Evolutionary conservation across 768 basidiomycete genomes (phyloP), one percentile per base, ranked within the genome.

Genomic region (Astraeus odoratus): DNA sequence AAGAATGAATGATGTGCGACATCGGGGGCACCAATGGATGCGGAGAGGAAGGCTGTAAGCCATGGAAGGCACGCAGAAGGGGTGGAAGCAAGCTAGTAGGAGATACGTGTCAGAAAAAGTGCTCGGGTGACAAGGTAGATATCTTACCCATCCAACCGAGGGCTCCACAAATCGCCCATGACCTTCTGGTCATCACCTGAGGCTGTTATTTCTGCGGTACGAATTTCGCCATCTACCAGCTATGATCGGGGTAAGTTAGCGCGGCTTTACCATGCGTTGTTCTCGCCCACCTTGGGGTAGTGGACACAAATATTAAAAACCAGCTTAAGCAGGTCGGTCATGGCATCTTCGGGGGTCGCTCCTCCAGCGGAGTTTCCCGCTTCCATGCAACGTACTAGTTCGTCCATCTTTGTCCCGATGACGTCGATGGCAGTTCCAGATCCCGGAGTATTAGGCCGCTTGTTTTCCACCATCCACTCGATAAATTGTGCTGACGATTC

Each of bases 321-420:
- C 38, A 92, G 72, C 58, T 97, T 97, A 45, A 97, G 73, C 20
- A 92, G 59, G 61, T 97, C 93, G 3, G 77, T 74, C 68, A 86
- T 74, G 2, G 92, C 89, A 44, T 89, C 86, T 52, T 73, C 74
- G 24, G 79, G 70, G 67, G 78, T 70, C 50, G 74, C 69, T 41
- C 39, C 39, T n/a, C 26, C 16, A 3, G 19, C 22, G 6, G 18
- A 16, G 16, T 72, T 57, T 46, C 78, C 74, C 31, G 68, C 64
- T 33, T 78, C 69, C 47, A 84, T 68, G 39, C 63, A 66, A 33
- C 58, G 63, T 3, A 69, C 64, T 24, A 86, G 67, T 25, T 72
- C 60, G 47, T 86, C 86, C 15, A 87, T 67, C 51, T 85, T 85
- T 12, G 64, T 44, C 12, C 63, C 67, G 19, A 89, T 72, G 41